Conservation (phyloP, 1,284 basidiomycete species). For the Phylloporus sp. region DNA sequence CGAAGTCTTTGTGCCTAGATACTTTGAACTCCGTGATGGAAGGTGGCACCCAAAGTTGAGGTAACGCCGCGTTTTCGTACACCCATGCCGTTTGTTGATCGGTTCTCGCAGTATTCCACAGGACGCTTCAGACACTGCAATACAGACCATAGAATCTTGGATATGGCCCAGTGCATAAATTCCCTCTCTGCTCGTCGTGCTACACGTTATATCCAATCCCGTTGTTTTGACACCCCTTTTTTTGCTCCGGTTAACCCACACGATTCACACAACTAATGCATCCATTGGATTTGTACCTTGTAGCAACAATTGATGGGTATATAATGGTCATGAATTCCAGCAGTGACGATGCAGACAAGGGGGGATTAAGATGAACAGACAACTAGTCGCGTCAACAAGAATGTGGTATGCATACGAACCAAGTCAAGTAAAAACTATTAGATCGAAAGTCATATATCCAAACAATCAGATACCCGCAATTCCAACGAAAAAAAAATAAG, state of each 20-base stretch:
- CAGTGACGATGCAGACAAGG: constrained; percentile 22
- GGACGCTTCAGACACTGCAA: constrained; percentile 69
- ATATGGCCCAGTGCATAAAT: constrained; percentile 56
- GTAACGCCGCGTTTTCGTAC: constrained; percentile 47
- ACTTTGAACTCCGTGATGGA: constrained; percentile 82
- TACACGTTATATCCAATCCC: constrained; percentile 29
- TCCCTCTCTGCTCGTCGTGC: background rate
- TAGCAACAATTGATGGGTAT: constrained; percentile 51
- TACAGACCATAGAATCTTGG: constrained; percentile 64
- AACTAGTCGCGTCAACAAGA: constrained; percentile 18
- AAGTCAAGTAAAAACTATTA: constrained; percentile 34
- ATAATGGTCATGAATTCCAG: constrained; percentile 43
- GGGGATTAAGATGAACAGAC: constrained; percentile 17
- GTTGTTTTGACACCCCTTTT: constrained; percentile 8
- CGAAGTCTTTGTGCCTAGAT: constrained; percentile 71
- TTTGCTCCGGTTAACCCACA: constrained; percentile 25
- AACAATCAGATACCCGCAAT: constrained; percentile 20
- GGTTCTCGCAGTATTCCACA: constrained; percentile 59
- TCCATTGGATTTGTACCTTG: constrained; percentile 52
- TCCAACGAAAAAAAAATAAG: constrained; percentile 3
- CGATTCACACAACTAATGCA: constrained; percentile 45
- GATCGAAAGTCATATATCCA: constrained; percentile 34
- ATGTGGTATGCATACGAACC: constrained; percentile 19
- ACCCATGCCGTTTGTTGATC: background rate
- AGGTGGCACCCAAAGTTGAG: constrained; percentile 83